Evolutionary conservation across 2,329 filamentous ascomycete genomes (phyloP), one percentile per base, ranked within the genome.

Genomic region (Fusarium sp.): DNA sequence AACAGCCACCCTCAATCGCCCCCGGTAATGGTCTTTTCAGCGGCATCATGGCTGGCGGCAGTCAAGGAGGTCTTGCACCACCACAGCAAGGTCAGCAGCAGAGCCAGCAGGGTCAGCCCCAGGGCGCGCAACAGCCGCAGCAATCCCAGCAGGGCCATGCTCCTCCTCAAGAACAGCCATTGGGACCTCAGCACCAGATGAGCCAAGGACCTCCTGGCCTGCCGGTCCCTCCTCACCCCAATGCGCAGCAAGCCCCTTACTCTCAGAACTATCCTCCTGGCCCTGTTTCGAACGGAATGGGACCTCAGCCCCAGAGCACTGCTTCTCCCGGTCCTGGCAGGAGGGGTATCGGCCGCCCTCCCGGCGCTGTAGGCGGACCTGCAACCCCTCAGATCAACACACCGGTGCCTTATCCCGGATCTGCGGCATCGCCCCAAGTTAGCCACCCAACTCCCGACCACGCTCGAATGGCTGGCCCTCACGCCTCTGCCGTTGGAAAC

Each of bases 11-110:
- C 37, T 94, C 93, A 51, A 92, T 98, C 73, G 93, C 94, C 28
- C 92, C 97, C 77, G 94, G 95, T 26, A 95, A 92, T 79, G 96
- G 97, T 77, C 86, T 98, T 42, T 98, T 99, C 78, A 94, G 93
- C 73, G 94, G 93, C 59, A 97, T 98, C 78, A 98, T 99, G 93
- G 90, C 94, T 58, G 95, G 95, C 70, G 89, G 88, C 67, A 92
- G 91, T 75, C 93, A 95, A 82, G 92, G 91, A 75, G 93, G 92
- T 65, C 92, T 93, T 69, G 93, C 93, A 65, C 90, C 97, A 73
- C 94, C 94, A 70, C 87, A 88, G 75, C 89, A 89, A 53, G 90
- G 80, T 51, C 77, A 97, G 74, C 93, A 93, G 72, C 86, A 74
- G 52, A 64, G 65, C 21, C 72, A 74, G 45, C 72, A 86, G 69